These are phyloP conservation scores for Panicum virgatum DNA, from an alignment of 202 grass and related monocot species.

Conservation along the genomic window DNA sequence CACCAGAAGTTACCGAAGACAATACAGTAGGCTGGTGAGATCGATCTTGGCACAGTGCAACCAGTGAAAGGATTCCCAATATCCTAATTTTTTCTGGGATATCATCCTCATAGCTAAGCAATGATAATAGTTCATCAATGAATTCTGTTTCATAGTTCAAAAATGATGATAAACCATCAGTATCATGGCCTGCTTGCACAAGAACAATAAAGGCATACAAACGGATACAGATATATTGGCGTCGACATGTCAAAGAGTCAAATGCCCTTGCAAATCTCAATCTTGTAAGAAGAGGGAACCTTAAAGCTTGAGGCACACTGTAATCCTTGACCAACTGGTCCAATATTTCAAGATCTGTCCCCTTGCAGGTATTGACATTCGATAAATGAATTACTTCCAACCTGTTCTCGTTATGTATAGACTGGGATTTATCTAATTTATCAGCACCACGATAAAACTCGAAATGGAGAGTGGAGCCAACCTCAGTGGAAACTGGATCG, in stretches of 20 bases:
- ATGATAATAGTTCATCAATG: constrained; percentile 71
- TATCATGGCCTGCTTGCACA: constrained; percentile 65
- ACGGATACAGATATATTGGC: constrained; percentile 61
- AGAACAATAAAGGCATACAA: constrained; percentile 80
- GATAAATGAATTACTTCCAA: constrained; percentile 69
- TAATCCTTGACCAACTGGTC: constrained; percentile 60
- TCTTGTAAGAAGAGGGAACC: constrained; percentile 66
- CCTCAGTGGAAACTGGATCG: constrained; percentile 46
- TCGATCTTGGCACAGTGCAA: constrained; percentile 74
- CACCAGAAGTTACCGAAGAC: constrained; percentile 64
- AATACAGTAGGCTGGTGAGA: constrained; percentile 65
- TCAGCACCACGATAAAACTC: constrained; percentile 64
- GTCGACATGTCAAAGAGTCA: constrained; percentile 53
- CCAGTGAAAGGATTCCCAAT: constrained; percentile 72
- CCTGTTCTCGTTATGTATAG: constrained; percentile 30
- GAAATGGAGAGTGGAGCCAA: constrained; percentile 83
- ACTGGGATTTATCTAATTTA: constrained; percentile 37
- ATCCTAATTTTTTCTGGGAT: constrained; percentile 77
- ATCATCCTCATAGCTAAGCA: constrained; percentile 77
- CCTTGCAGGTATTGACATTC: constrained; percentile 40
- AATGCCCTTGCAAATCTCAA: constrained; percentile 85
- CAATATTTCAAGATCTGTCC: constrained; percentile 63
- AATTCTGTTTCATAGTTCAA: constrained; percentile 81
- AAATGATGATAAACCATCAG: constrained; percentile 62
- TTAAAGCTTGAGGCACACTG: constrained; percentile 52